phyloP scores from a whole-genome alignment of 225 moss, liverwort and hornwort genomes.

The Sphagnum tenellum region DNA sequence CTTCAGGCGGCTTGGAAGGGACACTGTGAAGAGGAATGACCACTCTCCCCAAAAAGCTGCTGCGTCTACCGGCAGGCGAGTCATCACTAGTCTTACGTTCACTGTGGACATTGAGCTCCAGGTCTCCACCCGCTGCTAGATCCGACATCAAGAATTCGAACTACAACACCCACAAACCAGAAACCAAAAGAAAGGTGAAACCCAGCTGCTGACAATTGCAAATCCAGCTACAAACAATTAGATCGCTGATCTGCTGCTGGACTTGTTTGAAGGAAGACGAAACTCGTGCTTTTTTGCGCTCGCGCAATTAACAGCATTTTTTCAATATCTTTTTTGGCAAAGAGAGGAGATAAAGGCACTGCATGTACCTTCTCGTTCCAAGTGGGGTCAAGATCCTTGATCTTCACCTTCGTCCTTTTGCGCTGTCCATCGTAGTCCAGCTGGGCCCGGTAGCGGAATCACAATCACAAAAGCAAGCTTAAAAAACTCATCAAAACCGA shows the following conservation, averaged over 20 bases:
- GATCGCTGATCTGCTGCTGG: too few species aligned
- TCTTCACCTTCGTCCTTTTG: slow-evolving; percentile 60
- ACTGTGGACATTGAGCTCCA: slow-evolving; percentile 53
- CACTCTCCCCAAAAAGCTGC: slow-evolving; percentile 40
- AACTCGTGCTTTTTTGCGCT: too few species aligned
- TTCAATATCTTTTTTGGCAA: neutral
- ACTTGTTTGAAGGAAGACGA: too few species aligned
- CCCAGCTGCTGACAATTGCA: too few species aligned
- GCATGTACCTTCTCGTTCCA: slow-evolving; percentile 69
- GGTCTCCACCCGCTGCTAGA: slow-evolving; percentile 2
- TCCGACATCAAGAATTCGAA: slow-evolving; percentile 32
- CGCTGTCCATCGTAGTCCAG: slow-evolving; percentile 78
- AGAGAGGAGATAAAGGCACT: neutral
- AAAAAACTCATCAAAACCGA: too few species aligned
- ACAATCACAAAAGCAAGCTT: too few species aligned
- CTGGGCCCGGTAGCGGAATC: slow-evolving; percentile 9
- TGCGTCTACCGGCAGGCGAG: slow-evolving; percentile 15
- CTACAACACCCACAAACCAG: slow-evolving; percentile 10
- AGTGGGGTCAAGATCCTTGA: slow-evolving; percentile 49
- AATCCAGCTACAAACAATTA: neutral
- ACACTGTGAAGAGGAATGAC: slow-evolving; percentile 29
- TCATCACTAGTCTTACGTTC: slow-evolving; percentile 26
- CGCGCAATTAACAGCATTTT: neutral
- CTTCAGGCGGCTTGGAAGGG: slow-evolving; percentile 44
- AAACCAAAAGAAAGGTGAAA: too few species aligned